Evolutionary conservation across 1,284 basidiomycete genomes (phyloP).

Genomic region (Ustilago esculenta): DNA sequence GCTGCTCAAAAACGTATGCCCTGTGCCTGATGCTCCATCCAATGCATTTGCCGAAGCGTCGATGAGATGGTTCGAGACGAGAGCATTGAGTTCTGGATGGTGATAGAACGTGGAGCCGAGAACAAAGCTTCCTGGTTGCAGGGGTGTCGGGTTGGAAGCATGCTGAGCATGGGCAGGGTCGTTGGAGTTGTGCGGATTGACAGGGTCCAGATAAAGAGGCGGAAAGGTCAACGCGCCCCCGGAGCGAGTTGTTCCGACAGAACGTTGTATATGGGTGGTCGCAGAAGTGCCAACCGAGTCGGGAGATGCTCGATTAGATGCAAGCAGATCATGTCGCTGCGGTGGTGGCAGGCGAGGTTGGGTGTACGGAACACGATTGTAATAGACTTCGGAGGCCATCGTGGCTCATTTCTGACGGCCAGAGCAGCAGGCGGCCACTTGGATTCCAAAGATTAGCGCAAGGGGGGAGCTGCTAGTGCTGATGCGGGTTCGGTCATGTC

Average conservation of each 20-base stretch:
- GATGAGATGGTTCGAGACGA: conserved; percentile 40
- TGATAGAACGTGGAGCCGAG: conserved; percentile 50
- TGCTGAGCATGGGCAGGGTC: conserved; percentile 15
- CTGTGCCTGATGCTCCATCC: conserved; percentile 18
- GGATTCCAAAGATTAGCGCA: no score
- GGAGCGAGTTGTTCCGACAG: conserved; percentile 27
- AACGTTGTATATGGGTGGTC: conserved; percentile 2
- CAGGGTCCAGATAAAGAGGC: conserved; percentile 48
- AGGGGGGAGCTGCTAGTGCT: no score
- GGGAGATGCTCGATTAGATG: background rate
- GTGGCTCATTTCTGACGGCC: conserved; percentile 3
- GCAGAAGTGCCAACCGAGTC: background rate
- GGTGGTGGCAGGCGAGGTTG: conserved; percentile 18
- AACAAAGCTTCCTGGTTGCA: conserved; percentile 31
- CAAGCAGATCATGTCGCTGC: conserved; percentile 9
- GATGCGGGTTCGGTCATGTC: background rate
- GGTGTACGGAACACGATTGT: conserved; percentile 31
- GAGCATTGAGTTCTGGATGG: conserved; percentile 40
- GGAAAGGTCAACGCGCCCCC: conserved; percentile 44
- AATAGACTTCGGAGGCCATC: conserved; percentile 49
- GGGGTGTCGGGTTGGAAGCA: conserved; percentile 5
- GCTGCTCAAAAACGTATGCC: conserved; percentile 18
- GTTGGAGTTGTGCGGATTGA: conserved; percentile 7
- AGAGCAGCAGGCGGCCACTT: background rate
- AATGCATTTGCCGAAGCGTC: conserved; percentile 29